Conservation (phyloP, 352 stramenopile genomes). For the Saprolegnia parasitica region DNA sequence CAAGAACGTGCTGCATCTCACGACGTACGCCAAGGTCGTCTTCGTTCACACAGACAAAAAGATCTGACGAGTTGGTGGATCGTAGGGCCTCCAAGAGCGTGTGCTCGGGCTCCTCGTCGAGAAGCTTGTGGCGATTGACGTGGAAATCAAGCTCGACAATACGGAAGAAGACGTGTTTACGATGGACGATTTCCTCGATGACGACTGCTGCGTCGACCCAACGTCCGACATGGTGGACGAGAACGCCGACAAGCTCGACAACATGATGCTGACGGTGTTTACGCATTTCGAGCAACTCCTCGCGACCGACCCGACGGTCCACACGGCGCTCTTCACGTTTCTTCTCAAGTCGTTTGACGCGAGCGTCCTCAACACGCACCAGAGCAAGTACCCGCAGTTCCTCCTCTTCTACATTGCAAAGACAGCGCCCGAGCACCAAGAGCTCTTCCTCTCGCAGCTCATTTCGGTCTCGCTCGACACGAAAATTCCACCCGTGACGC, state of each 20-base stretch:
- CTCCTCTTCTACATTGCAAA: slow-evolving; percentile 86
- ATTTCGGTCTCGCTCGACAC: slow-evolving; percentile 66
- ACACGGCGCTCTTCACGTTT: slow-evolving; percentile 61
- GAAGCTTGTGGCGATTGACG: slow-evolving; percentile 78
- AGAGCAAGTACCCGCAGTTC: slow-evolving; percentile 92
- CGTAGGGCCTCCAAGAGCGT: slow-evolving; percentile 61
- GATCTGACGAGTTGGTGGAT: too few relatives aligned
- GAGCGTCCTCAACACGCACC: slow-evolving; percentile 84
- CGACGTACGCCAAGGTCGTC: slow-evolving; percentile 43
- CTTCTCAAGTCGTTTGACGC: slow-evolving; percentile 82
- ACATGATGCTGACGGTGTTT: slow-evolving; percentile 87
- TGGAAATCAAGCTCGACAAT: slow-evolving; percentile 86
- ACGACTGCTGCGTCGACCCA: slow-evolving; percentile 30
- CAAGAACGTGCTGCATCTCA: slow-evolving; percentile 63
- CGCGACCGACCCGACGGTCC: slow-evolving; percentile 13
- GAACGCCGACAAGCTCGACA: slow-evolving; percentile 84
- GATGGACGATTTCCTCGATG: slow-evolving; percentile 67
- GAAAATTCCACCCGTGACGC: slow-evolving; percentile 68
- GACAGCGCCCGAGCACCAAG: slow-evolving; percentile 68
- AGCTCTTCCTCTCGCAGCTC: slow-evolving; percentile 80
- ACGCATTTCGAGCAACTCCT: slow-evolving; percentile 60
- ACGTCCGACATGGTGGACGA: slow-evolving; percentile 53
- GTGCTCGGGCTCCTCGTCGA: slow-evolving; percentile 83
- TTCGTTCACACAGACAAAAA: too few relatives aligned
- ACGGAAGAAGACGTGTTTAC: slow-evolving; percentile 81